A percentile compares a stretch with the other conserved stretches of the same genome.
phyloP scores from a whole-genome alignment of 108 stramenopile genomes.

The Ochromonas danica region DNA sequence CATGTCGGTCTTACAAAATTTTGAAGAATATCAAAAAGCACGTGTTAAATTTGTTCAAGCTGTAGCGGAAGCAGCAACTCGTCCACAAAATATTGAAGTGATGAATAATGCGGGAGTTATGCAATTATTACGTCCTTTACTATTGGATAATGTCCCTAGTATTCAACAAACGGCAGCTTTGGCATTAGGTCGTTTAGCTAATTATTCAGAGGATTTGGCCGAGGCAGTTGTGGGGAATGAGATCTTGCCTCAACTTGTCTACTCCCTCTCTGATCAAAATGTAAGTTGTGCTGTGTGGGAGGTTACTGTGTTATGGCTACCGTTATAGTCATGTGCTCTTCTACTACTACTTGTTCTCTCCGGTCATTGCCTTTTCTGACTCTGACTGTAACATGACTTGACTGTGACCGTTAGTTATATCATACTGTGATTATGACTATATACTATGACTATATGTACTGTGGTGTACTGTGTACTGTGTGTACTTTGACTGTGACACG shows the following conservation, averaged over 20 bases:
- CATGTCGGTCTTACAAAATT: conserved; percentile 59
- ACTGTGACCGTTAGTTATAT: no score
- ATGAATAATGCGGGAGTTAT: conserved; percentile 71
- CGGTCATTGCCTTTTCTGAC: no score
- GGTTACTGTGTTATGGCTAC: no score
- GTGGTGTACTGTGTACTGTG: no score
- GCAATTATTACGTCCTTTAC: conserved; percentile 65
- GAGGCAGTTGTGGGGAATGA: conserved; percentile 69
- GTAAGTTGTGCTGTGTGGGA: conserved; percentile 36
- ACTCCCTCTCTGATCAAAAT: conserved; percentile 68
- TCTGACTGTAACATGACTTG: no score
- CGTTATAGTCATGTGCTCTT: no score
- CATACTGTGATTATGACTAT: no score
- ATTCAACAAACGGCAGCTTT: conserved; percentile 68
- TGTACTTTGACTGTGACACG: no score
- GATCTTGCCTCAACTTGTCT: conserved; percentile 69
- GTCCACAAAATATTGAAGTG: conserved; percentile 68
- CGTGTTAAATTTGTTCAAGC: conserved; percentile 62
- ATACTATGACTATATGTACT: no score
- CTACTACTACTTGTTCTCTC: no score
- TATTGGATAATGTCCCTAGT: conserved; percentile 65
- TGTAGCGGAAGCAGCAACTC: conserved; percentile 65
- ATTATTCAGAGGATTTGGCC: conserved; percentile 66
- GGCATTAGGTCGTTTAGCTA: conserved; percentile 64
- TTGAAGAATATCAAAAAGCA: conserved; percentile 61